Base-by-base conservation (phyloP, 1,284 basidiomycete species). In the Puccinia sorghi region DNA sequence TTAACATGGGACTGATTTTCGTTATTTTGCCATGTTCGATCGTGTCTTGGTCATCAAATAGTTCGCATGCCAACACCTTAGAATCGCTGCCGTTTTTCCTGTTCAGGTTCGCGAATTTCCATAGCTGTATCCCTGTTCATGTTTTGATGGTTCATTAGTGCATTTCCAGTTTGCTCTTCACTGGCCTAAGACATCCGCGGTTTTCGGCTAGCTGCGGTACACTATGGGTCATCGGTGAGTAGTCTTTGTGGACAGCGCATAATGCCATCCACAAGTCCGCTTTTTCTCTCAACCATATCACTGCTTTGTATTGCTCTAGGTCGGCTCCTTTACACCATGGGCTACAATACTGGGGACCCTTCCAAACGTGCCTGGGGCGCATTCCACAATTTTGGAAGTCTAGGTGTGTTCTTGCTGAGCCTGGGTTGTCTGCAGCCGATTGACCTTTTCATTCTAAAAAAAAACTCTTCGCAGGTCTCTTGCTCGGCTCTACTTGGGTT, bases 21-120 rank as follows among this genome's bases (percentile, higher is more conserved):
- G n/a, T n/a, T n/a, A n/a, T n/a, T n/a, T n/a, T n/a, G n/a, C n/a
- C n/a, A n/a, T n/a, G n/a, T n/a, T n/a, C n/a, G n/a, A n/a, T n/a
- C 54, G 41, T 20, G 13, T 5, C 20, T 41, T n/a, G 56, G 32
- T 27, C 12, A 59, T 7, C 11, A 15, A 37, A 67, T 22, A 75
- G 73, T 6, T 22, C 73, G 8, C 73, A 75, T 52, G 43, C 46
- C 63, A 75, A 75, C 73, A 75, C 73, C 22, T 75, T 75, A 54
- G 73, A 75, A 50, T 27, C 61, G 8, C 50, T 75, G 27, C 73
- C 73, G 3, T 75, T 54, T 54, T 75, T 75, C 50, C 17, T 75
- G 32, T 66, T 67, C 46, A 75, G 63, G 73, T 75, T 9, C 27
- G 72, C 37, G 22, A 12, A 37, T 39, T 48, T 9, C 2, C 17